Base-by-base conservation (phyloP, 2,329 filamentous ascomycete genomes). In the Pezicula radicicola region DNA sequence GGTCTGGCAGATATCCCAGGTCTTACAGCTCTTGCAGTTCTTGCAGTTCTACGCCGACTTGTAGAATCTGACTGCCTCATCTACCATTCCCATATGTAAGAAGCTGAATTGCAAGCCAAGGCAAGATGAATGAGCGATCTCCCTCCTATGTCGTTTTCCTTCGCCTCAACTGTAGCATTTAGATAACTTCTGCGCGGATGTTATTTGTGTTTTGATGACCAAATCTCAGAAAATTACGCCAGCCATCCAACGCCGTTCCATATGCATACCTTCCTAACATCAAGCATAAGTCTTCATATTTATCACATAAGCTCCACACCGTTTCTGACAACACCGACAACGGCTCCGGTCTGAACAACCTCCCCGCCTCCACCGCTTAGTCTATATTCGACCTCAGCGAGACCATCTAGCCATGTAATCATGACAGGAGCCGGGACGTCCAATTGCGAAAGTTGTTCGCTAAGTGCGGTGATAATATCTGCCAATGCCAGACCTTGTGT, bases 311-410 rank as follows among this genome's bases (percentile, higher is more conserved):
- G 72, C 68, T 96, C 93, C 28, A 90, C 92, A 0, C 94, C 94
- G 51, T 83, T 88, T 55, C 94, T 79, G 40, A 99, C 83, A 5
- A 96, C 89, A 1, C 93, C 94, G 10, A 97, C 90, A 43, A 97
- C 78, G 0, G 92, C 94, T 6, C 94, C 93, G 0, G 94, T 97
- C 75, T 99, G 94, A 53, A 99, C 82, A 6, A 77, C 75, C 73
- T 99, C 94, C 53, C 85, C 91, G 1, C 89, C 92, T 19, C 94
- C 94, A 41, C 91, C 89, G 33, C 92, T 88, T 6, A 99, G 75
- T 55, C 94, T 79, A 71, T 95, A 95, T 74, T 99, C 94, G 48
- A 99, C 89, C 62, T 97, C 89, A 0, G 93, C 91, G 50, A 99
- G 73, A 0, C 92, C 92, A 54, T 94, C 88, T 55, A 99, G 75